Conservation (phyloP, 805 yeast genomes). For the Sungouiozyma intestinalis region DNA sequence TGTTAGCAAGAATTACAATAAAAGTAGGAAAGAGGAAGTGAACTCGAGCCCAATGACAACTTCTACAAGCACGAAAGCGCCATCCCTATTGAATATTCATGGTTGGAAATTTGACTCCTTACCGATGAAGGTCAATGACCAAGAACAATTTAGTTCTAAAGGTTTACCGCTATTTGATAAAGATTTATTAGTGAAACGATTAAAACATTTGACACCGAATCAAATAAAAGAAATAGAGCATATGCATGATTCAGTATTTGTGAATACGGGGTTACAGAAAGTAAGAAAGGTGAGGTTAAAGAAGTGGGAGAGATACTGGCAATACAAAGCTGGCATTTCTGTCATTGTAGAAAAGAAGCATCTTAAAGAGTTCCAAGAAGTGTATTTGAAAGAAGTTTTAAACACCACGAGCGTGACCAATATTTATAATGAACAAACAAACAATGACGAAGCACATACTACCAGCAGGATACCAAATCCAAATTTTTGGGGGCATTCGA, state of each 20-base stretch:
- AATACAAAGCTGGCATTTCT: slow-evolving; percentile 33
- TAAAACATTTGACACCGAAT: slow-evolving; percentile 25
- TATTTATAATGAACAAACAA: slow-evolving; percentile 31
- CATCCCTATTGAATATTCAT: slow-evolving; percentile 14
- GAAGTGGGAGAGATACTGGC: slow-evolving; percentile 43
- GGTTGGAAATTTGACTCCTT: slow-evolving; percentile 28
- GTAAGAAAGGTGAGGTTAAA: slow-evolving; percentile 33
- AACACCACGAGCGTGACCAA: slow-evolving; percentile 23
- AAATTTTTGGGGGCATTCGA: slow-evolving; percentile 36
- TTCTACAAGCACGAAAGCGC: neutral
- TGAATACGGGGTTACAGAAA: slow-evolving; percentile 35
- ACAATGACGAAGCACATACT: slow-evolving; percentile 34
- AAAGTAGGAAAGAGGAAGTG: neutral
- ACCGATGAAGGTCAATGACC: slow-evolving; percentile 16
- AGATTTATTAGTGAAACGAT: slow-evolving; percentile 21
- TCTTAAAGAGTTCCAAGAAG: slow-evolving; percentile 15
- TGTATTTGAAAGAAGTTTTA: slow-evolving; percentile 26
- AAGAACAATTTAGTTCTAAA: slow-evolving; percentile 20
- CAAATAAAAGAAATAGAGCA: slow-evolving; percentile 39
- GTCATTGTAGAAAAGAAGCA: slow-evolving; percentile 16
- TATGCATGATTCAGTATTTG: slow-evolving; percentile 38
- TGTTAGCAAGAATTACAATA: neutral
- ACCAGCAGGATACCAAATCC: slow-evolving; percentile 39
- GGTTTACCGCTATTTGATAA: slow-evolving; percentile 38
- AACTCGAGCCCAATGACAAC: neutral